These are phyloP conservation scores for Pichia terricola DNA, from an alignment of 1,139 yeast species.

Conservation along the genomic window DNA sequence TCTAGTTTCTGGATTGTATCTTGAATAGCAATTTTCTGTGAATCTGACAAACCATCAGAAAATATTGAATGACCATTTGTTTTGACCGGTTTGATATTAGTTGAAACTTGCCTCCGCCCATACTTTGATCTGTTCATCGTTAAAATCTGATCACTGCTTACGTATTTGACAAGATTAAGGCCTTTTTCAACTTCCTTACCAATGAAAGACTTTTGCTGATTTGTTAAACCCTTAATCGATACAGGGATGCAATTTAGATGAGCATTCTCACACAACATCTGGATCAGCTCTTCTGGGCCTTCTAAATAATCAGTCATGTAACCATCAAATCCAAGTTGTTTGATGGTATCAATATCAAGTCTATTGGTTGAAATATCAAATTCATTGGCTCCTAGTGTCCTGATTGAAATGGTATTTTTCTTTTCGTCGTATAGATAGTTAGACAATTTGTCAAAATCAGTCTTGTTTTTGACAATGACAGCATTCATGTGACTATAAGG, in stretches of 20 bases:
- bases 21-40: constrained; percentile 19
- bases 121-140: constrained; percentile 46
- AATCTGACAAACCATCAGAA: constrained; percentile 33
- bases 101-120: constrained; percentile 43
- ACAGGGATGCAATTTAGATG: constrained; percentile 60
- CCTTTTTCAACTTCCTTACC: constrained; percentile 26
- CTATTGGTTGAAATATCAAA: constrained; percentile 20
- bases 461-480: constrained; percentile 36
- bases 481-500: constrained; percentile 48
- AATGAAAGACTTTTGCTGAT: constrained; percentile 30
- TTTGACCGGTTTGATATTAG: constrained; percentile 22
- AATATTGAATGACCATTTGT: constrained; percentile 25
- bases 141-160: constrained; percentile 49
- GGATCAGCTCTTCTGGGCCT: constrained; percentile 70
- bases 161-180: constrained; percentile 43
- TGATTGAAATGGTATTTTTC: constrained; percentile 34
- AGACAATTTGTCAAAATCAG: constrained; percentile 37
- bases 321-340: constrained; percentile 64
- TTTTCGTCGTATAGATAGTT: constrained; percentile 30
- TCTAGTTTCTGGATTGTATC: constrained; percentile 3
- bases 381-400: constrained; percentile 29
- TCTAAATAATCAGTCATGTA: constrained; percentile 58
- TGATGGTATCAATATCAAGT: constrained; percentile 30
- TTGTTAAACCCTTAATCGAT: constrained; percentile 33
- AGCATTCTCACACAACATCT: constrained; percentile 58